Evolutionary conservation across 176 grass and related monocot species (phyloP).

Genomic region (Bonia amplexicaulis): DNA sequence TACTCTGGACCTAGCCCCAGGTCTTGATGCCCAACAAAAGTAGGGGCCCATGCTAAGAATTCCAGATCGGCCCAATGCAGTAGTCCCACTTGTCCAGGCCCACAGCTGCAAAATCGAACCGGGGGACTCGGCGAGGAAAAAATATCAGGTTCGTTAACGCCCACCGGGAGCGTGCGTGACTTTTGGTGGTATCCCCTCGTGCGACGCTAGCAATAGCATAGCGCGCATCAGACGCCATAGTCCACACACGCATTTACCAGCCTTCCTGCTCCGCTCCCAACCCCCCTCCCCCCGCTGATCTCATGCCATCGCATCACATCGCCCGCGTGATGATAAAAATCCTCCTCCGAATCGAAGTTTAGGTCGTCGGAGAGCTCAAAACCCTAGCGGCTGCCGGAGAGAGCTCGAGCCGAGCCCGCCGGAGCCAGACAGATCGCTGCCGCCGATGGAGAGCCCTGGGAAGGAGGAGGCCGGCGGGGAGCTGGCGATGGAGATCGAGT

Average conservation of each 20-base stretch:
- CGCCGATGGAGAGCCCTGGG: slow-evolving; percentile 42
- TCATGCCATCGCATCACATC: slow-evolving; percentile 33
- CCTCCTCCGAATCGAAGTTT: not conserved
- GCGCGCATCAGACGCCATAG: too few relatives aligned
- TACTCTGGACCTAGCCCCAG: too few relatives aligned
- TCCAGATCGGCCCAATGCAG: not conserved
- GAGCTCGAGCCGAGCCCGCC: not conserved
- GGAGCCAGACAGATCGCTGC: slow-evolving; percentile 20
- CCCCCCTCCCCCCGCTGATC: slow-evolving; percentile 15
- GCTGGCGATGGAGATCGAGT: slow-evolving; percentile 77
- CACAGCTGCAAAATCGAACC: not conserved
- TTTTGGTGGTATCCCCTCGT: not conserved
- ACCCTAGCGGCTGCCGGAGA: slow-evolving; percentile 33
- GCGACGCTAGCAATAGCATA: not conserved
- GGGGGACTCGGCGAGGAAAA: not conserved
- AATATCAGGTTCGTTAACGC: not conserved
- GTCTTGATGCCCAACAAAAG: too few relatives aligned
- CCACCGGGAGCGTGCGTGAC: not conserved
- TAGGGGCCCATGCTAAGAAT: not conserved
- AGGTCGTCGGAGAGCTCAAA: not conserved
- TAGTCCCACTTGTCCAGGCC: not conserved
- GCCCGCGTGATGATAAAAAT: slow-evolving; percentile 28
- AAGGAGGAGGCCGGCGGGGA: slow-evolving; percentile 50
- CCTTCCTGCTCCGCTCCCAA: slow-evolving; percentile 18
- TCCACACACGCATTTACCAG: slow-evolving; percentile 12